A percentile compares a stretch with the other conserved stretches of the same genome.
phyloP scores from a whole-genome alignment of 495 filamentous ascomycete genomes.

The Aspergillus cristatus region DNA sequence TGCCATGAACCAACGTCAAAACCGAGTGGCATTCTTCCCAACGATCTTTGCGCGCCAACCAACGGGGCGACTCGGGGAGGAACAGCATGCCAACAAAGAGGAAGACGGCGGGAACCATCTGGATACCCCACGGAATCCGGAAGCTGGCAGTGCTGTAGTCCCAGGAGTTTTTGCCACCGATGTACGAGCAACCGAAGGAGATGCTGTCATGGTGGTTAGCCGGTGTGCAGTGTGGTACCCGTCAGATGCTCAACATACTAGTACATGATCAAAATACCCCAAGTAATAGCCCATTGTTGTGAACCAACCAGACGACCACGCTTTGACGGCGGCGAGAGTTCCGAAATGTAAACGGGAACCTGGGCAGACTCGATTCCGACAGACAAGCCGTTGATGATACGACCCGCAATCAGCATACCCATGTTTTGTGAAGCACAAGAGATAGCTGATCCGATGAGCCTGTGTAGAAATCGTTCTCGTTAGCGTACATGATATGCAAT shows the following conservation, averaged over 20 bases:
- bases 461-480: slow-evolving; percentile 7
- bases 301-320: slow-evolving; percentile 65
- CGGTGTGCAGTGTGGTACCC: background rate
- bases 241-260: slow-evolving; percentile 22
- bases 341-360: slow-evolving; percentile 74
- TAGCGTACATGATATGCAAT: background rate
- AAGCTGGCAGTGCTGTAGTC: slow-evolving; percentile 46
- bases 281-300: slow-evolving; percentile 76
- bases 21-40: slow-evolving; percentile 63
- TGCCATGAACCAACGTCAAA: slow-evolving; percentile 59
- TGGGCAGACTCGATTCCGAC: slow-evolving; percentile 76
- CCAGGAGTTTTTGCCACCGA: slow-evolving; percentile 25
- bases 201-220: slow-evolving; percentile 30
- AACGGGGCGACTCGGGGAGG: slow-evolving; percentile 73
- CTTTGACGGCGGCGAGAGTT: slow-evolving; percentile 60
- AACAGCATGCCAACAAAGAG: slow-evolving; percentile 55
- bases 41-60: slow-evolving; percentile 66
- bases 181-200: slow-evolving; percentile 64
- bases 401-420: slow-evolving; percentile 63
- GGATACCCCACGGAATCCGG: slow-evolving; percentile 69
- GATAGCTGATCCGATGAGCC: slow-evolving; percentile 57
- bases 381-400: slow-evolving; percentile 68
- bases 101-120: slow-evolving; percentile 62
- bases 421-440: slow-evolving; percentile 66
- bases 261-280: slow-evolving; percentile 82